phyloP scores from a whole-genome alignment of 73 alveolate species.

The Paramecium tetraurelia region DNA sequence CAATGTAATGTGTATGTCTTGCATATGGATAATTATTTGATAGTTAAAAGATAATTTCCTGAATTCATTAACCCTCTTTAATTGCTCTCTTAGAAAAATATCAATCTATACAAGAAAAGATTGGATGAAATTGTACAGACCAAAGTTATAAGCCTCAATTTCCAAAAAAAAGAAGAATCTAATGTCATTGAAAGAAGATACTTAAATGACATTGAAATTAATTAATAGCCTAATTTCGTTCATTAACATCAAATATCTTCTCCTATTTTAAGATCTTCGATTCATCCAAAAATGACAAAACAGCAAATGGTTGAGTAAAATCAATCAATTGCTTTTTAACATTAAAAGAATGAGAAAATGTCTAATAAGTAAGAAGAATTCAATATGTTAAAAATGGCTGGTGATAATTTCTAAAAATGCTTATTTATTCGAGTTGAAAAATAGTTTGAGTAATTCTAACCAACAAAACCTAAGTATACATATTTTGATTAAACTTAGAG shows the following conservation, averaged over 20 bases:
- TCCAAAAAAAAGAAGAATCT: not conserved
- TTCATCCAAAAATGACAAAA: not conserved
- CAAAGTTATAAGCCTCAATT: not conserved
- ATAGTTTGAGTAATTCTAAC: not conserved
- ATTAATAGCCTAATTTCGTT: not conserved
- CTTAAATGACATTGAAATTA: not conserved
- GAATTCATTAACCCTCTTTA: not conserved
- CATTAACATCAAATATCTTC: not conserved
- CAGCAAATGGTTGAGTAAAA: not conserved
- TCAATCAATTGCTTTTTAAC: not conserved
- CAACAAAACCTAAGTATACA: not conserved
- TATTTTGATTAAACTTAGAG: not conserved
- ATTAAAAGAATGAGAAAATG: not conserved
- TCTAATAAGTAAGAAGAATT: not conserved
- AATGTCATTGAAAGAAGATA: not conserved
- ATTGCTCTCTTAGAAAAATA: not conserved
- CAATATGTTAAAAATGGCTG: not conserved
- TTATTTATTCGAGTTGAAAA: not conserved
- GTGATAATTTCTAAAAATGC: conserved; percentile 15
- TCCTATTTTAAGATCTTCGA: not conserved
- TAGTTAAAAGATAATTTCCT: not conserved
- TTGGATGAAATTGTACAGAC: not conserved
- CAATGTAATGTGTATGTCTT: not conserved
- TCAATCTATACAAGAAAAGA: not conserved
- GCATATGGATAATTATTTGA: not conserved